phyloP scores from a whole-genome alignment of 345 rosid species.

The Melastoma malabathricum region DNA sequence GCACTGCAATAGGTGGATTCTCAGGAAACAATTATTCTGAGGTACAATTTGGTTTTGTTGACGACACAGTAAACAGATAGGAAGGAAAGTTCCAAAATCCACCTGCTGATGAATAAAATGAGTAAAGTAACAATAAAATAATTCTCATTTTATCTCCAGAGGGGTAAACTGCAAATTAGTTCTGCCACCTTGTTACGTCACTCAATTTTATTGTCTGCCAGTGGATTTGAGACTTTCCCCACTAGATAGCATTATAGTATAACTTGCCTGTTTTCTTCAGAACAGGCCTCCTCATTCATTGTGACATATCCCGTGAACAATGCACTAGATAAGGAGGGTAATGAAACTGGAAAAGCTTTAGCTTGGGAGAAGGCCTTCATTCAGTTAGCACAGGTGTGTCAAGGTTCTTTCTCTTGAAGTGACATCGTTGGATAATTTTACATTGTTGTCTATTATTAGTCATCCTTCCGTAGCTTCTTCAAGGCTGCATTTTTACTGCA shows the following conservation, averaged over 20 bases:
- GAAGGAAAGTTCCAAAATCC: too few relatives aligned
- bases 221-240: too few relatives aligned
- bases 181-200: too few relatives aligned
- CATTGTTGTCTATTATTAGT: too few relatives aligned
- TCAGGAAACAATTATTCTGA: slow-evolving; percentile 70
- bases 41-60: slow-evolving; percentile 46
- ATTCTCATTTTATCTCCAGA: too few relatives aligned
- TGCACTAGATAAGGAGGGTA: slow-evolving; percentile 45
- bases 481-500: too few relatives aligned
- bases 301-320: slow-evolving; percentile 88
- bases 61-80: too few relatives aligned
- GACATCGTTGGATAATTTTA: background rate
- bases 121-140: too few relatives aligned
- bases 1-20: slow-evolving; percentile 89
- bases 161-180: too few relatives aligned
- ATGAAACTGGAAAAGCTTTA: slow-evolving; percentile 49
- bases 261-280: slow-evolving; percentile 4
- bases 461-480: too few relatives aligned
- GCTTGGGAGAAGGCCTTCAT: slow-evolving; percentile 96
- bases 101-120: too few relatives aligned
- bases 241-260: background rate
- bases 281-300: slow-evolving; percentile 90
- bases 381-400: slow-evolving; percentile 63
- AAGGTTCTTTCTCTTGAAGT: slow-evolving; percentile 1
- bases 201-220: too few relatives aligned